Evolutionary conservation across 768 basidiomycete species (phyloP).

Genomic region (Naganishia onofrii): DNA sequence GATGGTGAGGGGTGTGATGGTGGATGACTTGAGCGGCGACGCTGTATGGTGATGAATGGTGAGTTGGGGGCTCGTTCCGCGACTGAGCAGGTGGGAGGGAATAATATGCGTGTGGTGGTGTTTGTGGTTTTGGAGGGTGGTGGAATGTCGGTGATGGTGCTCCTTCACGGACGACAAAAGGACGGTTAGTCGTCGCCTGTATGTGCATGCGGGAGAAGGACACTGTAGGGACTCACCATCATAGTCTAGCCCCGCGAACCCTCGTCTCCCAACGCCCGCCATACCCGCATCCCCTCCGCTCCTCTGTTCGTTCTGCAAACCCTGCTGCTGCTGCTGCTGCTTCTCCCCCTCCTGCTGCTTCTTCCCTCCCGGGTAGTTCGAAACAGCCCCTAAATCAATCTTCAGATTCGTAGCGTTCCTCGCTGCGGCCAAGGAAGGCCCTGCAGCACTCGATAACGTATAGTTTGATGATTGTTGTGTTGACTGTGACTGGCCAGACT

Average conservation of each 20-base stretch:
- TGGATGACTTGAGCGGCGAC: constrained; percentile 20
- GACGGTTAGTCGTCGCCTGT: too few species aligned
- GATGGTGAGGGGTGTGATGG: background rate
- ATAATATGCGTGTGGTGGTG: constrained; percentile 20
- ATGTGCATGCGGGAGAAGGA: too few species aligned
- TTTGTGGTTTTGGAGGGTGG: constrained; percentile 2
- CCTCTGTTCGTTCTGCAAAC: background rate
- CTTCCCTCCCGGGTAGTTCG: background rate
- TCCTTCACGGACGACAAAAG: constrained; percentile 6
- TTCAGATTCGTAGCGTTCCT: constrained; percentile 12
- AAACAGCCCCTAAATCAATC: background rate
- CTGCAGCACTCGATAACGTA: too few species aligned
- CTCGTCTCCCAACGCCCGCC: constrained; percentile 85
- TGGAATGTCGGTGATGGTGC: constrained; percentile 19
- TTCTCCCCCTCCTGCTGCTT: background rate
- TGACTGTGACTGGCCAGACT: constrained; percentile 5
- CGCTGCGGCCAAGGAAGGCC: constrained; percentile 14
- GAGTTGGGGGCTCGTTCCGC: background rate
- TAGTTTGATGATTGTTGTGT: background rate
- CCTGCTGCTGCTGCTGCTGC: background rate
- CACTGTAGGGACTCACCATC: constrained; percentile 51
- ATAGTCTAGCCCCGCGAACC: constrained; percentile 68
- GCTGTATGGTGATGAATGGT: constrained; percentile 28
- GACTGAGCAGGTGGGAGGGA: background rate
- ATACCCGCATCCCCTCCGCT: constrained; percentile 57